A percentile compares a stretch with the other conserved stretches of the same genome.
Evolutionary conservation across 2,329 filamentous ascomycete species (phyloP).

Genomic region (Neopestalotiopsis clavispora): DNA sequence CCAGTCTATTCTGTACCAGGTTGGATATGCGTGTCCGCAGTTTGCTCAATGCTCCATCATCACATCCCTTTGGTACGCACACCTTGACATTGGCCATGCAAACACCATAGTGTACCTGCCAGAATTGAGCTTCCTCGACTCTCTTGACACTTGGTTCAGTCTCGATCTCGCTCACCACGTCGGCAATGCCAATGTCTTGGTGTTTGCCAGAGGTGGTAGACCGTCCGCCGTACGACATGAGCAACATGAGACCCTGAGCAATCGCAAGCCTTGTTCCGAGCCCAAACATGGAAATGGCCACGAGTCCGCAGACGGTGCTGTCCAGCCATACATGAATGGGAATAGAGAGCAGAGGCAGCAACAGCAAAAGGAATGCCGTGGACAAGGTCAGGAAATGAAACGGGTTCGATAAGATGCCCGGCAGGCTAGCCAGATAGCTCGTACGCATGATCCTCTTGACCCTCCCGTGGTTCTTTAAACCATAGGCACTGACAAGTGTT

Average conservation of each 20-base stretch:
- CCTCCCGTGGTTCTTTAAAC: constrained; percentile 86
- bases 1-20: constrained; percentile 83
- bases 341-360: constrained; percentile 82
- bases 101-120: constrained; percentile 97
- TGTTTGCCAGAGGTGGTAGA: constrained; percentile 32
- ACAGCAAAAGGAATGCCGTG: constrained; percentile 78
- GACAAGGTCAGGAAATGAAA: constrained; percentile 93
- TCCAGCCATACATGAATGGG: constrained; percentile 86
- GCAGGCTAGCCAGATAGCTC: constrained; percentile 79
- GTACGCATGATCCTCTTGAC: constrained; percentile 93
- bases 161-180: constrained; percentile 85
- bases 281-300: constrained; percentile 86
- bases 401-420: constrained; percentile 89
- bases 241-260: constrained; percentile 88
- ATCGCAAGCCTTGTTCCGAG: constrained; percentile 84
- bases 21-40: constrained; percentile 77
- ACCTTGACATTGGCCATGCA: constrained; percentile 95
- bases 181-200: constrained; percentile 61
- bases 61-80: constrained; percentile 65
- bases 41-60: constrained; percentile 73
- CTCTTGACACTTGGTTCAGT: constrained; percentile 75
- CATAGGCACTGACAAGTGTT: constrained; percentile 85
- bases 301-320: constrained; percentile 77
- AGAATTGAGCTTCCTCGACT: constrained; percentile 92
- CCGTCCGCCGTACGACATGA: constrained; percentile 81